Conservation (phyloP, 1,284 basidiomycete species). For the Ceratobasidium sp. region DNA sequence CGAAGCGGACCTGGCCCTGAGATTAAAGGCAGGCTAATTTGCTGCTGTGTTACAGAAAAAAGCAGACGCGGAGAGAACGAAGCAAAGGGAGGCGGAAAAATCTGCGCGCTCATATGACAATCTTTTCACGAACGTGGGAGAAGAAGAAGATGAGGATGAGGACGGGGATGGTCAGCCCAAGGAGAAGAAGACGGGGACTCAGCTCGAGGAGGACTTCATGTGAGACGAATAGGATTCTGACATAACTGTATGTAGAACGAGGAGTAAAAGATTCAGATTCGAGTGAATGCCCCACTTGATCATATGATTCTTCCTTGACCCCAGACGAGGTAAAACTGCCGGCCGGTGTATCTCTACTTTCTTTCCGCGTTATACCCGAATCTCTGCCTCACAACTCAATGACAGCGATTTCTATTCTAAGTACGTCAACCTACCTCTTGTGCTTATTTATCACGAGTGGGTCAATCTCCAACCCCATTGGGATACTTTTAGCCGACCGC, state of each 20-base stretch:
- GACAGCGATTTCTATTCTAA: not conserved
- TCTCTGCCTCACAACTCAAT: not conserved
- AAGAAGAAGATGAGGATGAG: slow-evolving; percentile 43
- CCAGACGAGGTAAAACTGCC: not conserved
- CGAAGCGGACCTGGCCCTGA: no score
- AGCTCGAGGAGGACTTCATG: slow-evolving; percentile 47
- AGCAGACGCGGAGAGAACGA: slow-evolving; percentile 69
- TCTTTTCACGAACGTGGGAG: slow-evolving; percentile 56
- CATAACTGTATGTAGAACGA: not conserved
- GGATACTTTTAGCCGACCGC: not conserved
- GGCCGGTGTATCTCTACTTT: not conserved
- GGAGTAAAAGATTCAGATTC: not conserved
- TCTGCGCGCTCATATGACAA: slow-evolving; percentile 77
- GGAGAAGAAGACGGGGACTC: slow-evolving; percentile 42
- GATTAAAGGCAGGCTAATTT: no score
- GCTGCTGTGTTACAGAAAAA: slow-evolving; percentile 61
- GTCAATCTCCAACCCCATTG: not conserved
- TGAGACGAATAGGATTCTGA: slow-evolving; percentile 25
- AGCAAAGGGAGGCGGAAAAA: slow-evolving; percentile 74
- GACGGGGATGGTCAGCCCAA: slow-evolving; percentile 47
- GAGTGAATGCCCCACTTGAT: not conserved
- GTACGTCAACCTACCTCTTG: not conserved
- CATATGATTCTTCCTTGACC: not conserved
- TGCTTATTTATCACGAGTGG: not conserved
- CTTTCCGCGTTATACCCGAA: not conserved